These are phyloP conservation scores for Coccomyxa sp. DNA, from an alignment of 139 green algal genomes.

Conservation along the genomic window DNA sequence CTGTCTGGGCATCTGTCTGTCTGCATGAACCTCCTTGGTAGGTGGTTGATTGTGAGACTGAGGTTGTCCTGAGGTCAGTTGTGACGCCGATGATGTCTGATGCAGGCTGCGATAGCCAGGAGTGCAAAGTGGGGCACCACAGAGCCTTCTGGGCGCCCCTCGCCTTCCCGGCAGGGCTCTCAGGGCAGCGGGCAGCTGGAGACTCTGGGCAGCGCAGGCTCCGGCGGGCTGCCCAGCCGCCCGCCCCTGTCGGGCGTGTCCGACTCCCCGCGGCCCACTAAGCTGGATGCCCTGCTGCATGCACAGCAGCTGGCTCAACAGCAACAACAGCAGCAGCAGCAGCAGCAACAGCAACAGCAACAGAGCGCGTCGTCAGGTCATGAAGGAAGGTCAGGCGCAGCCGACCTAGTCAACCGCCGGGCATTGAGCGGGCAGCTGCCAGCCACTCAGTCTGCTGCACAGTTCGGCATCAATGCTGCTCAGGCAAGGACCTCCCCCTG, in stretches of 20 bases:
- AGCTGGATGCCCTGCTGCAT: not conserved
- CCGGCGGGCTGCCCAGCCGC: too few species aligned
- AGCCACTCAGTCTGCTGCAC: too few species aligned
- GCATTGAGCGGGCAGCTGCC: too few species aligned
- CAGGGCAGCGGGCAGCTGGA: not conserved
- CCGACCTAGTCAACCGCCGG: not conserved
- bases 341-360: constrained; percentile 5
- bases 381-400: not conserved
- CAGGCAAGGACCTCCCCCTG: too few species aligned
- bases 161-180: not conserved
- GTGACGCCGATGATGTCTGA: not conserved
- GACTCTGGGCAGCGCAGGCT: not conserved
- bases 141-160: not conserved
- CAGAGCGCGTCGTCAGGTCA: not conserved
- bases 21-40: not conserved
- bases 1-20: not conserved
- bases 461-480: too few species aligned
- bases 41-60: not conserved
- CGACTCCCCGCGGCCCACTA: not conserved
- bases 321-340: constrained; percentile 7
- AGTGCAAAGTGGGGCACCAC: not conserved
- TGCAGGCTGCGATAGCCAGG: not conserved
- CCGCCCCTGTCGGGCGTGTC: too few species aligned
- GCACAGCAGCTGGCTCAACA: constrained; percentile 1
- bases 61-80: too few species aligned